These are phyloP conservation scores for Botrytis fragariae DNA, from an alignment of 2,329 filamentous ascomycete species.

Conservation along the genomic window DNA sequence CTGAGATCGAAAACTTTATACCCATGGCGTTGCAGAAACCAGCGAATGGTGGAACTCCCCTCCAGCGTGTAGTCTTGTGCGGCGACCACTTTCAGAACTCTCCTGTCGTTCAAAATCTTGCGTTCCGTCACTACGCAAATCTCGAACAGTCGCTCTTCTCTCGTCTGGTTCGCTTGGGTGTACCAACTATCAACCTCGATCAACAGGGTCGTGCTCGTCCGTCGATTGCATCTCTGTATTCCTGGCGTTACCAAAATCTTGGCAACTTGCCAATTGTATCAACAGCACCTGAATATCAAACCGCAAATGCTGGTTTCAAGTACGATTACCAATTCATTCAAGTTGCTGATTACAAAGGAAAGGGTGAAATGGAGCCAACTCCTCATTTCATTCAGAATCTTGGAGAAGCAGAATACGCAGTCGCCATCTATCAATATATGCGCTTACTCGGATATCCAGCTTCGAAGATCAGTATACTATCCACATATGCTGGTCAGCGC, in stretches of 20 bases:
- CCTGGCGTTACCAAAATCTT: conserved; percentile 84
- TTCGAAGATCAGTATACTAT: conserved; percentile 73
- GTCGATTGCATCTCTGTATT: conserved; percentile 84
- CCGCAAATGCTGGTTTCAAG: conserved; percentile 86
- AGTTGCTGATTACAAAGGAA: conserved; percentile 87
- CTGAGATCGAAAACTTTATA: conserved; percentile 95
- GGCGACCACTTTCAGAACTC: conserved; percentile 97
- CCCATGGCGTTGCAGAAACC: conserved; percentile 88
- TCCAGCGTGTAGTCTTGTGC: conserved; percentile 87
- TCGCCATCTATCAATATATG: conserved; percentile 97
- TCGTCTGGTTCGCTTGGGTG: conserved; percentile 82
- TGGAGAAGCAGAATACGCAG: conserved; percentile 94
- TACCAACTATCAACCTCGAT: conserved; percentile 87
- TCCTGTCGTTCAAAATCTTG: conserved; percentile 89
- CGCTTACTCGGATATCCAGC: conserved; percentile 86
- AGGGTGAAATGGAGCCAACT: conserved; percentile 82
- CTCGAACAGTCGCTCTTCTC: conserved; percentile 95
- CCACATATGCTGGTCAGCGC: conserved; percentile 89
- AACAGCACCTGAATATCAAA: conserved; percentile 65
- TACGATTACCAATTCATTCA: conserved; percentile 97
- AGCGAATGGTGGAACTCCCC: conserved; percentile 65
- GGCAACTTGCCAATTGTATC: conserved; percentile 76
- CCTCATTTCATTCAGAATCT: conserved; percentile 96
- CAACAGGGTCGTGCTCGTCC: conserved; percentile 90
- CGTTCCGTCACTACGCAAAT: conserved; percentile 92